Evolutionary conservation across 768 basidiomycete genomes (phyloP), one percentile per base, ranked within the genome.

Genomic region (Lactifluus hygrophoroides): DNA sequence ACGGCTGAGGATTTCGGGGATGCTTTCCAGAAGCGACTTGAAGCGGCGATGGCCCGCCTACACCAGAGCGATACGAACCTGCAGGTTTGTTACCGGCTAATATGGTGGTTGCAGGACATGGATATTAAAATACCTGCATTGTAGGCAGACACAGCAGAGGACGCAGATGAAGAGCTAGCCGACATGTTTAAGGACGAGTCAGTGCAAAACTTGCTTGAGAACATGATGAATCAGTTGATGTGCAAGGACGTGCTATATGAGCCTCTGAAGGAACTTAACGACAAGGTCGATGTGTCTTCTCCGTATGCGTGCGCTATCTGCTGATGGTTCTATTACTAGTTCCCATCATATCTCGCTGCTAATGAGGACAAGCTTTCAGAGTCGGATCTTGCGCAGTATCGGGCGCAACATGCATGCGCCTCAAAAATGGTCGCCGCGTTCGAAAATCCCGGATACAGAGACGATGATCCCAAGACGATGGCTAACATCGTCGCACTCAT

Each of bases 191-290:
- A 65, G 73, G 72, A 69, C 13, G 75, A 76, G 0, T 80, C 83
- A 25, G 67, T 93, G 13, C 79, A 85, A 43, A 80, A 76, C 0
- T 72, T 92, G 60, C 75, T 95, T 9, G 90, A 94, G 68, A 79
- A 69, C 25, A 87, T 94, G 81, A 90, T 92, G 88, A 73, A 77
- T 21, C 81, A 86, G 69, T 75, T 92, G 25, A 84, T 91, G 84
- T 81, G 79, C 72, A 88, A 90, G 66, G 88, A 90, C 0, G 75
- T 92, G 3, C 72, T 94, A n/a, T 86, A 93, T 63, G 90, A 92
- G 45, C 92, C 93, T 0, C 68, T 94, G 57, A 89, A 88, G 64
- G 92, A 95, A 67, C 71, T 95, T 21, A 72, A 77, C 16, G 81
- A 84, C 16, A 85, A 86, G 68, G 89, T 86, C 60, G 32, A 77